These are phyloP conservation scores for Asclepias syriaca DNA, from an alignment of 257 asterid genomes.

Conservation along the genomic window DNA sequence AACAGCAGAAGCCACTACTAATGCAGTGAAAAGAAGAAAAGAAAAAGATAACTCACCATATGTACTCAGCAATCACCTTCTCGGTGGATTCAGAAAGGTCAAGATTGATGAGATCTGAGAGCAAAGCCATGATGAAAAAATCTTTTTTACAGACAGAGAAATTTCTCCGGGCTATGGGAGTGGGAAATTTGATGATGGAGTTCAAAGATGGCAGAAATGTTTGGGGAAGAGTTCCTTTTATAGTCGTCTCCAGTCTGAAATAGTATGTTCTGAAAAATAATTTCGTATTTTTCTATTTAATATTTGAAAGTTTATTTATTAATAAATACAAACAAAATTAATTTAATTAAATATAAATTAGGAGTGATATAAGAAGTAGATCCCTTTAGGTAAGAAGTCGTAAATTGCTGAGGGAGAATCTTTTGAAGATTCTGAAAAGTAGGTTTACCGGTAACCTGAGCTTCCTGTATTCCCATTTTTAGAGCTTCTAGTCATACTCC, in stretches of 20 bases:
- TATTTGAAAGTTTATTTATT: too few relatives aligned
- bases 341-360: too few relatives aligned
- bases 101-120: slow-evolving; percentile 38
- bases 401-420: too few relatives aligned
- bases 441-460: too few relatives aligned
- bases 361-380: too few relatives aligned
- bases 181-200: neutral
- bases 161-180: neutral
- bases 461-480: too few relatives aligned
- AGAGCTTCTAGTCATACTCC: too few relatives aligned
- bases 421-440: too few relatives aligned
- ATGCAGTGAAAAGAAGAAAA: neutral
- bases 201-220: neutral
- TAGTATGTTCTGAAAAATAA: too few relatives aligned
- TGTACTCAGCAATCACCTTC: slow-evolving; percentile 43
- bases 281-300: neutral
- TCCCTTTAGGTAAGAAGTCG: too few relatives aligned
- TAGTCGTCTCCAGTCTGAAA: neutral
- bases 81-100: slow-evolving; percentile 34
- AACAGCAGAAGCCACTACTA: neutral
- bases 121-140: slow-evolving; percentile 25
- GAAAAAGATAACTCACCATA: slow-evolving; percentile 35
- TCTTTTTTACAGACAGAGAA: neutral
- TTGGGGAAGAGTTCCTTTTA: neutral
- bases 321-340: too few relatives aligned